Conservation (phyloP, 768 basidiomycete species). For the Pleurotus salmoneostramineus region DNA sequence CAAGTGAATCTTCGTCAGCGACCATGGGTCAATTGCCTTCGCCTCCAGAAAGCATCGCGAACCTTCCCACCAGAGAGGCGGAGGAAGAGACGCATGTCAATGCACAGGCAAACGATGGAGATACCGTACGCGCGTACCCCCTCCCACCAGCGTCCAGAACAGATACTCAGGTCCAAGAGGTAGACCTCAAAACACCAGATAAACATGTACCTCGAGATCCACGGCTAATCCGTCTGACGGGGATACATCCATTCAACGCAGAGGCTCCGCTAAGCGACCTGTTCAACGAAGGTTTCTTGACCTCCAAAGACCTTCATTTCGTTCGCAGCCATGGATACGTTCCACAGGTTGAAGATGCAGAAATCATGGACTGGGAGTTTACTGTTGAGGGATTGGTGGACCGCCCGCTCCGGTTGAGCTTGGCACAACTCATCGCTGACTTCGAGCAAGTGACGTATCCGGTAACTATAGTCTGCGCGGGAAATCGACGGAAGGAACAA, state of each 20-base stretch:
- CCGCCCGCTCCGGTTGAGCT: conserved; percentile 30
- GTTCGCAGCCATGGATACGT: conserved; percentile 66
- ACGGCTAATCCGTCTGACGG: conserved; percentile 46
- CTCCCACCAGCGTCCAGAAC: background rate
- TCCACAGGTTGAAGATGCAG: conserved; percentile 36
- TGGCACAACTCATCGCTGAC: conserved; percentile 38
- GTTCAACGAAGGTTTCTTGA: conserved; percentile 49
- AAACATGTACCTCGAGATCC: conserved; percentile 22
- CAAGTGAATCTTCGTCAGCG: no score
- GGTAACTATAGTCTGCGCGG: conserved; percentile 60
- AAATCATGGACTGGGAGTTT: conserved; percentile 39
- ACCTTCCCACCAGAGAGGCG: no score
- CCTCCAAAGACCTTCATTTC: conserved; percentile 48
- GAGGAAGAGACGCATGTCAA: background rate
- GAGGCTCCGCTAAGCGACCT: conserved; percentile 45
- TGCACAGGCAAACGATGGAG: background rate
- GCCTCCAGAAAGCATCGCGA: no score
- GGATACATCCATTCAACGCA: conserved; percentile 59
- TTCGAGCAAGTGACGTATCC: conserved; percentile 56
- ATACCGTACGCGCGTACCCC: background rate
- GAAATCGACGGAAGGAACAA: conserved; percentile 64
- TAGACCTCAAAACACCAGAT: background rate
- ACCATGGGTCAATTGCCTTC: no score
- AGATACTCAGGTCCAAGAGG: background rate
- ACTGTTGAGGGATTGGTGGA: conserved; percentile 33